Evolutionary conservation across 1,139 yeast genomes (phyloP), one percentile per base, ranked within the genome.

Genomic region (Suhomyces atakaporum): DNA sequence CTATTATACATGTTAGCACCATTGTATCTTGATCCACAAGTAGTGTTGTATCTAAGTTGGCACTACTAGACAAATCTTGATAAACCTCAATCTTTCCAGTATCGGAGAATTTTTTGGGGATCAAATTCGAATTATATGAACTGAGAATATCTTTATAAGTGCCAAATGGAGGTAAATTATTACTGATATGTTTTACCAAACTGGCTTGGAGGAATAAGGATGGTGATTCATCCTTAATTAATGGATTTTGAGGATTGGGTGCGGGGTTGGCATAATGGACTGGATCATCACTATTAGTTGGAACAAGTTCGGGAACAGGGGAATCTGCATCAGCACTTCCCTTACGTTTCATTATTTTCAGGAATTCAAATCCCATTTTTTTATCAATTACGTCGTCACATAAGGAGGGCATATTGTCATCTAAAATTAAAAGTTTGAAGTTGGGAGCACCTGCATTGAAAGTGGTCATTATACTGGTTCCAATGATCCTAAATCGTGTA

Each of bases 101-200:
- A 34, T 68, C 73, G 8, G 59, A 44, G 42, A 51, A 68, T 42
- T 58, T 66, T 42, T 60, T 66, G 10, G 73, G 73, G 3, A 66
- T 39, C 2, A 62, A 28, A 8, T 24, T 19, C 5, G 21, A 11
- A n/a, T n/a, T 11, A 12, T 29, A 35, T 6, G 49, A 39, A 9
- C 24, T 16, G 33, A 47, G 61, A n/a, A 51, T 36, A 39, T 69
- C 73, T 33, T 53, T 57, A 33, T 60, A 64, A 3, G 50, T 45
- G 2, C 73, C 75, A 51, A 71, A 70, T 1, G 75, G 75, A 0
- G 76, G 77, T 33, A 60, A 42, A 18, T 61, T 51, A 39, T 55
- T 52, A 12, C 73, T 66, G 10, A 66, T 53, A 41, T 57, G 35
- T n/a, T 29, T 33, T 19, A 27, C 30, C 25, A 30, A 20, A 29